A percentile compares a stretch with the other conserved stretches of the same genome.
Evolutionary conservation across 1,284 basidiomycete species (phyloP).

Genomic region (Microbotryomycetes sp.): DNA sequence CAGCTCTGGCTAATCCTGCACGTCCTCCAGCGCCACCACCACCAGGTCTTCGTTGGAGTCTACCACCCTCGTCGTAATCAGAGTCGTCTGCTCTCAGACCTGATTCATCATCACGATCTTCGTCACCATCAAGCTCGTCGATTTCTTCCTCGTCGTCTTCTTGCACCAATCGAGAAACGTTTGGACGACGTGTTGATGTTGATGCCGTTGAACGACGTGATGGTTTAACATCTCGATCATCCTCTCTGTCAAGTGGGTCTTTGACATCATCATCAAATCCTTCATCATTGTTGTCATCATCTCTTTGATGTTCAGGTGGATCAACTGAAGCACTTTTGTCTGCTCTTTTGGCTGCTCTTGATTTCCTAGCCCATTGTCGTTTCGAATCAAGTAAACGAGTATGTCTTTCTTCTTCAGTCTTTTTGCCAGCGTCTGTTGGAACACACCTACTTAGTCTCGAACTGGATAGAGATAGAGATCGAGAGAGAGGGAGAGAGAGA

Average conservation of each 20-base stretch:
- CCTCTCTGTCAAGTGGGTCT: no score
- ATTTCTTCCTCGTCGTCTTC: not conserved
- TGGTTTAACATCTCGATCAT: no score
- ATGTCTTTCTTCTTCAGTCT: constrained; percentile 48
- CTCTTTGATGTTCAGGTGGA: not conserved
- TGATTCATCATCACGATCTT: not conserved
- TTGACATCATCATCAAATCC: not conserved
- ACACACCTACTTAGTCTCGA: not conserved
- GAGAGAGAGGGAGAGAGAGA: not conserved
- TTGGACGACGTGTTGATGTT: no score
- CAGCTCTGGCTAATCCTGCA: not conserved
- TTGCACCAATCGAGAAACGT: no score
- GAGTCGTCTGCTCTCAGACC: not conserved
- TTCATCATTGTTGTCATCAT: not conserved
- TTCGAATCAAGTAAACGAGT: constrained; percentile 50
- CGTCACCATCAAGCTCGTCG: not conserved
- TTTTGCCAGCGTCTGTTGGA: constrained; percentile 46
- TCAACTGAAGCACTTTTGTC: not conserved
- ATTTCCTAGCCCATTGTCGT: constrained; percentile 50
- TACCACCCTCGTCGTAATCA: not conserved
- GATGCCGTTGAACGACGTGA: no score
- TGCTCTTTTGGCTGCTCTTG: constrained; percentile 36
- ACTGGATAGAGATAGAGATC: not conserved
- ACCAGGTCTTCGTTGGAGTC: not conserved
- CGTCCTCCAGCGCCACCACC: not conserved